Base-by-base conservation (phyloP, 768 basidiomycete genomes). In the Termitomyces sp. region DNA sequence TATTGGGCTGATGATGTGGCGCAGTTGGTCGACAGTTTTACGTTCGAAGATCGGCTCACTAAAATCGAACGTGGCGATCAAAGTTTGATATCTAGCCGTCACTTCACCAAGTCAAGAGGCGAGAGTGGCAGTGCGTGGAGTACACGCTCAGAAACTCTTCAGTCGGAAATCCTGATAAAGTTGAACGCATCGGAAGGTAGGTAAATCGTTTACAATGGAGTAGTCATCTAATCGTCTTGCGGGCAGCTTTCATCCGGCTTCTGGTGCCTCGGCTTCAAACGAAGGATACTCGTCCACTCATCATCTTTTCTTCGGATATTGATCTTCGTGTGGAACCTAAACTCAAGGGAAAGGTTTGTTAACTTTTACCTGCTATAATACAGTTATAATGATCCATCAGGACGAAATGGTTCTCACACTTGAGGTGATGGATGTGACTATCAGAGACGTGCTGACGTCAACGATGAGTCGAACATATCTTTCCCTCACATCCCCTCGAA, bases 1-100 rank as follows among this genome's bases (percentile, higher is more conserved):
- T 88, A 87, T 66, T 92, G 89, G 79, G 87, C 86, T 7, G 97
- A 99, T 67, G 95, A 98, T 67, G 69, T 87, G 30, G 75, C 86
- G n/a, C 92, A 90, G 65, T 79, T 88, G 53, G 65, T 88, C 4
- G 89, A 89, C 54, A 77, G 74, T 16, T 71, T 76, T 6, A 70
- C 74, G 36, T 70, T 69, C 30, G 63, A 58, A 7, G 57, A 60
- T 47, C 47, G 46, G 13, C 69, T 59, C 39, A 63, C 63, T 18
- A 69, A 66, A 24, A 61, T 67, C 53, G 73, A 74, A 58, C 84
- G 81, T 61, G 75, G 75, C 55, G 83, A 87, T 68, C 69, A 86
- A 33, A 87, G 84, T 66, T 71, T 93, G 53, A 88, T 93, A 57
- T 92, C 91, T 39, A 93, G 91, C 65, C 82, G 85, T 36, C 95